Conservation (phyloP, 2,329 filamentous ascomycete genomes). For the Myrmaecium sp. region DNA sequence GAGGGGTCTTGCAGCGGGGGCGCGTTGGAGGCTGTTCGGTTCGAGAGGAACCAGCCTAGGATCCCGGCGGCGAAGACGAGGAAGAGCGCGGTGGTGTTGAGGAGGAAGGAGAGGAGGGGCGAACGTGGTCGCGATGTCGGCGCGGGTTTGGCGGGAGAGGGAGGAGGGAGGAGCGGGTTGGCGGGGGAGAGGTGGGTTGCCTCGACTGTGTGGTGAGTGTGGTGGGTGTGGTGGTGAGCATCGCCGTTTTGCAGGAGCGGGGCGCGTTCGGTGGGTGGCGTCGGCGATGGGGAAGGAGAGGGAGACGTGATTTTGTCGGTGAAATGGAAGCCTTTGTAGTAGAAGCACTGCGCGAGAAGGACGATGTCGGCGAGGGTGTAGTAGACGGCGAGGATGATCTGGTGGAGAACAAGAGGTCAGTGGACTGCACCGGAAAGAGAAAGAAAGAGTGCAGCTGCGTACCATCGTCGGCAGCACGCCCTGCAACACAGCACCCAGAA, state of each 20-base stretch:
- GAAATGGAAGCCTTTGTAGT: constrained; percentile 65
- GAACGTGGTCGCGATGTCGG: constrained; percentile 38
- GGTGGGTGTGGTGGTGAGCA: constrained; percentile 7
- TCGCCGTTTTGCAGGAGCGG: constrained; percentile 16
- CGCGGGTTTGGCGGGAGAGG: too few species aligned
- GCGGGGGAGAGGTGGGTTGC: constrained; percentile 18
- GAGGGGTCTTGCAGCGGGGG: constrained; percentile 13
- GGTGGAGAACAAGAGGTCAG: constrained; percentile 5
- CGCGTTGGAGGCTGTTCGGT: constrained; percentile 52
- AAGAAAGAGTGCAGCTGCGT: constrained; percentile 9
- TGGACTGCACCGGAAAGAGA: not conserved
- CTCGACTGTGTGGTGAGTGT: constrained; percentile 19
- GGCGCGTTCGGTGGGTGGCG: constrained; percentile 19
- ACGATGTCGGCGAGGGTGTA: constrained; percentile 88
- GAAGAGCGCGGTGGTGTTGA: constrained; percentile 56
- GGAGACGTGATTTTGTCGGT: constrained; percentile 15
- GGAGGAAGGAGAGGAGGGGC: constrained; percentile 36
- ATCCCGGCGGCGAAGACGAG: constrained; percentile 65
- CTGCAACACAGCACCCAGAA: constrained; percentile 79
- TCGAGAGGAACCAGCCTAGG: constrained; percentile 75
- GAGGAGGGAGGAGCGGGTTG: constrained; percentile 32
- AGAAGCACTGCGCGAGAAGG: constrained; percentile 78
- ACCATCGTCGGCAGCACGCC: constrained; percentile 88
- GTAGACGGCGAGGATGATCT: constrained; percentile 82
- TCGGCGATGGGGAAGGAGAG: too few species aligned